These are phyloP conservation scores for Starmerella khaoyaiensis DNA, from an alignment of 805 yeast genomes.

Conservation along the genomic window DNA sequence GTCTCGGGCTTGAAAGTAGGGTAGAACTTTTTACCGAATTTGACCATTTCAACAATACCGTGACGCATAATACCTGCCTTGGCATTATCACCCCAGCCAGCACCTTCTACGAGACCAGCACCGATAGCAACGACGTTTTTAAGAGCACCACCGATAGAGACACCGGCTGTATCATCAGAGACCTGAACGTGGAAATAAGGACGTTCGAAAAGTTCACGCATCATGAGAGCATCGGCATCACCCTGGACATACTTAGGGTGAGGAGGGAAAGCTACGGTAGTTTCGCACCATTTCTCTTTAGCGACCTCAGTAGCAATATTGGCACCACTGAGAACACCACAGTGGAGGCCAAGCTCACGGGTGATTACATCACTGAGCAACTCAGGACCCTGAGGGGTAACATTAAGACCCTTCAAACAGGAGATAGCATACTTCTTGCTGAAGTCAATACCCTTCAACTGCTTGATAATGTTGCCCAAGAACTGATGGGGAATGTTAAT, in stretches of 20 bases:
- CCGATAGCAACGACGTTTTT: constrained; percentile 93
- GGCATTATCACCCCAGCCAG: constrained; percentile 99
- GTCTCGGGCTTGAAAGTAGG: constrained; percentile 62
- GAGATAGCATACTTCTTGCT: constrained; percentile 76
- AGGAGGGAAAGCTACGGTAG: constrained; percentile 79
- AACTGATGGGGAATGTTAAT: constrained; percentile 98
- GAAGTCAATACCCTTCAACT: constrained; percentile 62
- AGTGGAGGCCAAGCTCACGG: constrained; percentile 68
- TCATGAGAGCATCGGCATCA: constrained; percentile 57
- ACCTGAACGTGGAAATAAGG: constrained; percentile 96
- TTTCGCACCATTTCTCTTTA: constrained; percentile 89
- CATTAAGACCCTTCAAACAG: constrained; percentile 91
- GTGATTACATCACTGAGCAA: constrained; percentile 68
- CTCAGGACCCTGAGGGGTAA: constrained; percentile 71
- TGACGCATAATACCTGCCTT: constrained; percentile 95
- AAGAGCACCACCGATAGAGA: constrained; percentile 91
- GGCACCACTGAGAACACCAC: constrained; percentile 97
- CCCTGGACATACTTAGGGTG: constrained; percentile 60
- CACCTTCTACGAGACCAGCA: constrained; percentile 94
- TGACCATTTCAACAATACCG: constrained; percentile 80
- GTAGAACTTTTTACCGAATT: constrained; percentile 73
- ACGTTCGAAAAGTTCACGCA: constrained; percentile 85
- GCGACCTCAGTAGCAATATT: constrained; percentile 97
- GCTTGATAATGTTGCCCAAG: constrained; percentile 59
- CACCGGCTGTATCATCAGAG: constrained; percentile 87